A percentile compares a stretch with the other conserved stretches of the same genome.
phyloP scores from a whole-genome alignment of 768 basidiomycete genomes.

The Termitomyces sp. region DNA sequence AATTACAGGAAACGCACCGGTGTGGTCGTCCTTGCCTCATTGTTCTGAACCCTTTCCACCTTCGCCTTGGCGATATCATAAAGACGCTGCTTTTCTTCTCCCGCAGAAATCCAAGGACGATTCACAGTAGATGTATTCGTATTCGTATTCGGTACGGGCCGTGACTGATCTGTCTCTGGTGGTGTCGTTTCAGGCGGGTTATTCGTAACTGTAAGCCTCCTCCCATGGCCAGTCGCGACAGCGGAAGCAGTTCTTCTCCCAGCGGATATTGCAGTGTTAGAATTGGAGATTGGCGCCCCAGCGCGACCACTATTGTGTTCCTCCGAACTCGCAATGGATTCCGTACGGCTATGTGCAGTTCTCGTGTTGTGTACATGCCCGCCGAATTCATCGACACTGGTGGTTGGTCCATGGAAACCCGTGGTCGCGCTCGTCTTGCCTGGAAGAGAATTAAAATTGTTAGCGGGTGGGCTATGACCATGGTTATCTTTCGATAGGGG shows the following conservation, averaged over 20 bases:
- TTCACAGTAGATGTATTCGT: conserved; percentile 2
- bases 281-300: neutral
- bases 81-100: conserved; percentile 61
- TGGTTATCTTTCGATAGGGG: conserved; percentile 11
- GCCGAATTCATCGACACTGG: conserved; percentile 19
- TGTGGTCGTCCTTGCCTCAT: conserved; percentile 18
- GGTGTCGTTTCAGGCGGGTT: conserved; percentile 23
- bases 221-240: conserved; percentile 11
- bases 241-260: conserved; percentile 21
- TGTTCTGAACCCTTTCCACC: conserved; percentile 47
- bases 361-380: conserved; percentile 14
- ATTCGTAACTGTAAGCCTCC: conserved; percentile 37
- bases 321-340: conserved; percentile 13
- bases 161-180: conserved; percentile 6
- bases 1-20: conserved; percentile 20
- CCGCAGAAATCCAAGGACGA: conserved; percentile 44
- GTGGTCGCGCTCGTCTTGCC: neutral
- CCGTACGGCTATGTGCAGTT: conserved; percentile 14
- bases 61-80: conserved; percentile 59
- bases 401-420: neutral
- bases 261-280: conserved; percentile 2
- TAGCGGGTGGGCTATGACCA: neutral
- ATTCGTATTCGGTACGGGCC: neutral
- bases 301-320: conserved; percentile 12
- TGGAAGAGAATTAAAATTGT: neutral